Evolutionary conservation across 129 eudicot genomes (phyloP).

Genomic region (Kitagawia praeruptora): DNA sequence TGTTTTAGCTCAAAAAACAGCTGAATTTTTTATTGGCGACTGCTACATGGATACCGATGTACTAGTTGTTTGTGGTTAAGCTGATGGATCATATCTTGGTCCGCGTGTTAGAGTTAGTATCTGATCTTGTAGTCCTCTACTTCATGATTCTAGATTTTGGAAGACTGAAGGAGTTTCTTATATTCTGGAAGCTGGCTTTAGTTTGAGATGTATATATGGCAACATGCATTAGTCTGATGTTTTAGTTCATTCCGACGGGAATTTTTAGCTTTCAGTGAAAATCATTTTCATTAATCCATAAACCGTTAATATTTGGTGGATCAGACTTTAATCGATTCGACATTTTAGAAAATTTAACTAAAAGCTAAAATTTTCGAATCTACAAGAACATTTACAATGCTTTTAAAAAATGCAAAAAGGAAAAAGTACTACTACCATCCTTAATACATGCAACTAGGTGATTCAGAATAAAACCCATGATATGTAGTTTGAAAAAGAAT

Average conservation of each 20-base stretch:
- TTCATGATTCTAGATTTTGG: background rate
- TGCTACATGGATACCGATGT: background rate
- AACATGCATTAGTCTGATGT: background rate
- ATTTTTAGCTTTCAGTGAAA: background rate
- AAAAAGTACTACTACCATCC: background rate
- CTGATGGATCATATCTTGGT: too few species aligned
- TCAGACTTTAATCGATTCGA: background rate
- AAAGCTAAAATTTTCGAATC: background rate
- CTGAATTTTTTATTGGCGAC: background rate
- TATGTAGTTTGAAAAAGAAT: too few species aligned
- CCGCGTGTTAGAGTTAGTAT: background rate
- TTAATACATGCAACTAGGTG: background rate
- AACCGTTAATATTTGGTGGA: too few species aligned
- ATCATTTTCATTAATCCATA: background rate
- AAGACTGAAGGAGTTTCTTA: background rate
- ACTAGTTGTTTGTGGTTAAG: too few species aligned
- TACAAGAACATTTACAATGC: background rate
- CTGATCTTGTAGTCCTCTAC: background rate
- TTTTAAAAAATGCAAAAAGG: too few species aligned
- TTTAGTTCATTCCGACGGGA: background rate
- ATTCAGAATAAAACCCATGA: background rate
- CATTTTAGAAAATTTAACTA: background rate
- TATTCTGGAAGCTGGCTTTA: background rate
- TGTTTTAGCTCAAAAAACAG: background rate
- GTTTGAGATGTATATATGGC: background rate